Conservation (phyloP, 1,284 basidiomycete genomes). For the Phellopilus nigrolimitatus region DNA sequence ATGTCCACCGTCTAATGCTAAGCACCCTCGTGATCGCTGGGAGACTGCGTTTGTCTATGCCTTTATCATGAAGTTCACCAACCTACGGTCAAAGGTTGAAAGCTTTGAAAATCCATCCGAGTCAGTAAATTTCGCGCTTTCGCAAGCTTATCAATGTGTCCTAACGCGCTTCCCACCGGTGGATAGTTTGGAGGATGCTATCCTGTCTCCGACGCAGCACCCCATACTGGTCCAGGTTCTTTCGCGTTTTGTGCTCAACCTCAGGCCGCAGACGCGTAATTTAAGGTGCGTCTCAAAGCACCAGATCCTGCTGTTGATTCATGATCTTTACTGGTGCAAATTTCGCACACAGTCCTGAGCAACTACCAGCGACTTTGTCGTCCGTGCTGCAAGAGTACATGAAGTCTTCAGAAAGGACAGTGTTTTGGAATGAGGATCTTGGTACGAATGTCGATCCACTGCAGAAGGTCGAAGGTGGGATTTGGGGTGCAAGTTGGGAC, state of each 20-base stretch:
- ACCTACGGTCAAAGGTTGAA: conserved; percentile 65
- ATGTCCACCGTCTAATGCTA: conserved; percentile 68
- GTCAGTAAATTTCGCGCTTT: conserved; percentile 42
- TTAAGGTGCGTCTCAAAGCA: conserved; percentile 59
- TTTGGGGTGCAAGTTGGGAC: conserved; percentile 72
- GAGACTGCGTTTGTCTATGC: conserved; percentile 80
- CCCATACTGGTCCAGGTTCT: conserved; percentile 66
- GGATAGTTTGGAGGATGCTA: conserved; percentile 76
- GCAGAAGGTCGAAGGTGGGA: conserved; percentile 52
- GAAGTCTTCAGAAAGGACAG: conserved; percentile 61
- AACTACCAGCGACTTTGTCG: conserved; percentile 67
- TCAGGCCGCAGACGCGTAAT: conserved; percentile 80
- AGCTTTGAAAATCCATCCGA: conserved; percentile 74
- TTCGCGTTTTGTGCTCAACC: conserved; percentile 68
- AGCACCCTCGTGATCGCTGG: conserved; percentile 74
- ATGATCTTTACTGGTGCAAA: conserved; percentile 30
- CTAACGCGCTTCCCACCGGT: conserved; percentile 2
- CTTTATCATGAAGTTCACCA: conserved; percentile 77
- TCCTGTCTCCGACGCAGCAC: conserved; percentile 64
- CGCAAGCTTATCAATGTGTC: conserved; percentile 7
- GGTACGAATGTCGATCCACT: conserved; percentile 69
- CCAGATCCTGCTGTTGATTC: conserved; percentile 27
- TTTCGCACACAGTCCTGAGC: conserved; percentile 57
- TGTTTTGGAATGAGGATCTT: conserved; percentile 70
- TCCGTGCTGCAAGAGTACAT: conserved; percentile 63